Evolutionary conservation across 176 grass and related monocot genomes (phyloP), one percentile per base, ranked within the genome.

Genomic region (Cymbopogon citratus): DNA sequence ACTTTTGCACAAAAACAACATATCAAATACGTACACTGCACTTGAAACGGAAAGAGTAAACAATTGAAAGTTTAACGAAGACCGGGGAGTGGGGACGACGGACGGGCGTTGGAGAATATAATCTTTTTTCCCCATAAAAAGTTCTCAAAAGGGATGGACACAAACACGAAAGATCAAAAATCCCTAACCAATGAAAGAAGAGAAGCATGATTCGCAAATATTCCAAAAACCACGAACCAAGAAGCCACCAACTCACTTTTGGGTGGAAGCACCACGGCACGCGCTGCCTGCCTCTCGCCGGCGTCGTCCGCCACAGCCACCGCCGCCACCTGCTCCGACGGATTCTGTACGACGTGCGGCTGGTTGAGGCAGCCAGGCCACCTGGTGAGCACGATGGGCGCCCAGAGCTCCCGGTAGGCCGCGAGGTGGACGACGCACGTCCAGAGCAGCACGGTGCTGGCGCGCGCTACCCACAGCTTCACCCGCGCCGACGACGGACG

Each of bases 391-490:
- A 94, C 86, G 63, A 84, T 81, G 19, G 88, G 84, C 21, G 87
- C 85, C 66, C 87, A 88, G 24, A 87, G 85, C 82, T 92, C 87
- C 69, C 85, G 87, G 62, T 90, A 79, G 31, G 95, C 82, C 61
- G 85, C 85, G 19, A 94, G 81, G 49, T 94, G 90, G 38, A 98
- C 74, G 12, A 87, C 88, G 88, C 88, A 92, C 70, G 86, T 91
- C 95, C 95, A 98, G 26, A 98, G 88, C 36, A 98, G 84, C 74
- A 94, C 86, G n/a, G 88, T 92, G 66, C 80, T 92, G 29, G 88
- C 81, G 41, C 92, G 86, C 57, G 89, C 85, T 64, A 84, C 86
- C 92, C 95, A 98, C 19, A 98, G 78, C 86, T 82, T 92, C 86
- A 91, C 89, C 81, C 89, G 82, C 77, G 84, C 85, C 86, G 80